Evolutionary conservation across 148 eudicot genomes (phyloP), one percentile per base, ranked within the genome.

Genomic region (Simmondsia chinensis): DNA sequence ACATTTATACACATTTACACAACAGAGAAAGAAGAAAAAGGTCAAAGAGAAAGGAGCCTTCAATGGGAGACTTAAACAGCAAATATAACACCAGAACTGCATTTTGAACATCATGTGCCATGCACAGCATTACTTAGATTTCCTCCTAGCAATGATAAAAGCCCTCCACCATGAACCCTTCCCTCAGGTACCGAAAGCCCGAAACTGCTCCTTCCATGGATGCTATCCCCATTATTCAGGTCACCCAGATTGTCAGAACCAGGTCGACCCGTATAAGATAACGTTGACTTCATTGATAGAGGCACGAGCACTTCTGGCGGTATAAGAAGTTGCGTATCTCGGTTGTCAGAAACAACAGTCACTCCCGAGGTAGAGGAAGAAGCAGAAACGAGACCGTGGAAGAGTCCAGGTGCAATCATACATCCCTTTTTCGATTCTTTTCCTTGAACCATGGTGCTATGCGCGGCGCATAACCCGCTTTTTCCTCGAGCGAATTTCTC

Each of bases 401-500:
- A 91, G n/a, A 91, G 63, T 7, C 86, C 94, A 1, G 95, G 75
- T 11, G 81, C 83, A 10, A 91, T 69, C 76, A 68, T 62, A 31
- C 80, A 65, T 8, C 54, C 48, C 51, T 57, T 70, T 39, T 52
- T 74, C 8, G 63, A 44, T 17, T 70, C 89, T 48, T 72, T 55
- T 6, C 72, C 91, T 15, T 68, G 79, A 37, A 68, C 75, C 72
- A 79, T 26, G 63, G 73, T 85, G 48, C 68, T 51, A 30, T 91
- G 99, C 2, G 95, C 85, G 1, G 95, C 99, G 55, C 99, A 91
- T 11, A 91, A 50, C 20, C 99, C 99, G 15, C 81, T 77, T 65
- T 61, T 82, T n/a, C 99, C 99, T 43, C 99, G 56, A 0, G 99
- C 94, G 24, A 91, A 91, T 50, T 91, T 91, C 68, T 82, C 94